Evolutionary conservation across 1,139 yeast species (phyloP), one percentile per base, ranked within the genome.

Genomic region (Debaryomyces singareniensis): DNA sequence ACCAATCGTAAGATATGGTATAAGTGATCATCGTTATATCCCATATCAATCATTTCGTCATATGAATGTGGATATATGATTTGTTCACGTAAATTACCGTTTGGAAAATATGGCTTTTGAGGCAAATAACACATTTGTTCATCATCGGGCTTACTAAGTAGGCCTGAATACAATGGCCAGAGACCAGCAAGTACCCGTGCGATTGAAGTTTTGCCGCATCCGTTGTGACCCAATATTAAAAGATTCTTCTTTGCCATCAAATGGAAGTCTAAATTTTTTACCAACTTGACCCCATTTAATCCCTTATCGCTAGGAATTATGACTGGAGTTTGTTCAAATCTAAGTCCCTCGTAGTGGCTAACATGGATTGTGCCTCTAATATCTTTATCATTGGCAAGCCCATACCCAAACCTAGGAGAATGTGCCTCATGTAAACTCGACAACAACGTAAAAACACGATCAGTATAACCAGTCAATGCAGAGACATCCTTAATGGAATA

Each of bases 401-500:
- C 85, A 51, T 70, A 81, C 42, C 70, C 73, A 51, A 77, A 81
- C 33, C 73, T 67, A 16, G 70, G 67, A 15, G 91, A 82, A 53
- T 87, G 95, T 5, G 82, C 93, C 44, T 82, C 74, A 55, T 89
- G 96, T 37, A 89, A 64, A 25, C 80, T 79, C 9, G 84, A 69
- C 38, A 89, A 62, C 34, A 89, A 62, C 18, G 75, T 74, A 57
- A 83, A 89, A 2, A 89, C 84, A 42, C 96, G 64, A 43, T 86
- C 91, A 1, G 96, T 86, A 51, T 84, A 83, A 7, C 96, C 96
- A 1, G 95, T 85, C 35, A 89, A 68, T 53, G 81, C 91, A 10
- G 94, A 83, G n/a, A 89, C 72, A 55, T 87, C 96, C 53, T 89
- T 87, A 43, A 87, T 83, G 2, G 96, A 86, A 53, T 86, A 86